Base-by-base conservation (phyloP, 2,329 filamentous ascomycete species). In the Achaetomium macrosporum region DNA sequence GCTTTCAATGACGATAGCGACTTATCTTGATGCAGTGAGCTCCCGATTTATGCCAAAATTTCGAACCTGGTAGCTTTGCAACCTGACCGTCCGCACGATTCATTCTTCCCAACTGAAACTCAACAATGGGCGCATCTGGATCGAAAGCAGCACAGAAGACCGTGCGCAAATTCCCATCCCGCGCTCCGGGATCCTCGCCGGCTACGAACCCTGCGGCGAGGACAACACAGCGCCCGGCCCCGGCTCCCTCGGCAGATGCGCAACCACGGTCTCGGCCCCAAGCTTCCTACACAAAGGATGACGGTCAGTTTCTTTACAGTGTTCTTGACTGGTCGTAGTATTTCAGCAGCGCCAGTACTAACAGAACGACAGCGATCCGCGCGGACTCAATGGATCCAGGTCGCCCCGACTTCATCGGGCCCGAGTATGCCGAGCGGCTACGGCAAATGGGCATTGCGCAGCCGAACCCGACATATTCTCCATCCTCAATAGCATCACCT, bases 391-490 rank as follows among this genome's bases (percentile, higher is more conserved):
- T 61, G 55, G 70, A 75, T 53, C 71, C 75, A n/a, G 71, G 76
- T 59, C 61, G 65, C 35, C 47, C 65, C n/a, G 61, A 66, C 17
- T 48, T 49, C 44, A 61, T 67, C 16, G 66, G 70, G 42, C 63
- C 69, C n/a, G 73, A 68, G 56, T 81, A 79, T 64, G 74, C 77
- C 9, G 67, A 68, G 45, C 77, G 79, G 15, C 71, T 82, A 5
- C 71, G 71, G 25, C 67, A 77, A 56, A 79, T 82, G 73, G 79
- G 78, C 61, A 68, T 80, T 30, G 78, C 72, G 9, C 71, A 77
- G 43, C 77, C 79, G 5, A 77, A 76, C 57, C 77, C 78, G 30
- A 79, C 75, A 5, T 75, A 71, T 43, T 81, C 77, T 6, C 69
- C 74, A 20, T 78, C 76, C 1, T 81, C 77, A 8, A 77, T 68